Base-by-base conservation (phyloP, 2,329 filamentous ascomycete species). In the Aspergillus sclerotialis region DNA sequence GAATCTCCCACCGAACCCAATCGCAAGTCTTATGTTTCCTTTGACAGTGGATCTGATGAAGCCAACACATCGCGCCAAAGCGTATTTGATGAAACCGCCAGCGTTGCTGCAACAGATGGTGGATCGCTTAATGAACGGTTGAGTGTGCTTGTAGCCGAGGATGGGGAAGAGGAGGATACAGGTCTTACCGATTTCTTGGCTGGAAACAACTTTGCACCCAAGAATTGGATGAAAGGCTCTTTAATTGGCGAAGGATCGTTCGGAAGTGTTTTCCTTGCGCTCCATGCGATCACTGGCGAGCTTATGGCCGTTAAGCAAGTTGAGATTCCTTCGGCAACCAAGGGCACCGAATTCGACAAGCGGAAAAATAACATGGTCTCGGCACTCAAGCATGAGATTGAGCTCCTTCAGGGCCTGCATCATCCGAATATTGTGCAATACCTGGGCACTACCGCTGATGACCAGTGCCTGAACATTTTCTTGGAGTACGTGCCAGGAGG, bases 151-250 rank as follows among this genome's bases (percentile, higher is more conserved):
- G 76, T 95, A 25, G 84, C 83, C 11, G 84, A 93, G 48, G 90
- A 96, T 52, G 89, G 88, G 21, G 90, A 95, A 56, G 92, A 94
- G 51, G 79, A 80, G 5, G 90, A 96, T 50, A 85, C 89, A 53
- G 89, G 92, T 50, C 72, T 96, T 14, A 79, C 83, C 49, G 89
- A 89, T 54, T 95, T 95, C 70, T 72, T 96, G 26, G 80, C 87
- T 21, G 86, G 87, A 44, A 87, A 95, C 56, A 93, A 87, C 7
- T 96, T 92, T 80, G 89, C 93, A 45, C 89, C 94, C 43, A 84
- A 90, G 67, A 94, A 94, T 62, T 98, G 93, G 85, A 96, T 98
- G 88, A 95, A 96, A 69, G 92, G 92, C 55, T 89, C 90, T 19
- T 72, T 96, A 43, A 98, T 98, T 47, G 92, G 92, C 19, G 88